Conservation (phyloP, 352 stramenopile genomes). For the Globisporangium polare region DNA sequence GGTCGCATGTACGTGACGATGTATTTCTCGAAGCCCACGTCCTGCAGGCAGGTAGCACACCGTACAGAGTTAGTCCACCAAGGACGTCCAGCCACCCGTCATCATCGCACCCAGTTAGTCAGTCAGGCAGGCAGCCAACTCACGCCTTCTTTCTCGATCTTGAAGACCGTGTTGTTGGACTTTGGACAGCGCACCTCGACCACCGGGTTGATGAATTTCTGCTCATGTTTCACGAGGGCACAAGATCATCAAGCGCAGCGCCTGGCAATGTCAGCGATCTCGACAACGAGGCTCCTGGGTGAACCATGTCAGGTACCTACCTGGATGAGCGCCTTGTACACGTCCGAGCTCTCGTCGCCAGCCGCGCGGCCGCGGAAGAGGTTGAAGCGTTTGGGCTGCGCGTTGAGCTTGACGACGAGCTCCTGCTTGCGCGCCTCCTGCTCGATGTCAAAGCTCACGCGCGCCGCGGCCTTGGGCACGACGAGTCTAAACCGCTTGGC, state of each 20-base stretch:
- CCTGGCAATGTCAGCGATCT: background rate
- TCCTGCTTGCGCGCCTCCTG: conserved; percentile 72
- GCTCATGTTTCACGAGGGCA: too few relatives aligned
- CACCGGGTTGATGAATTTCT: conserved; percentile 86
- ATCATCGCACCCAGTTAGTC: too few relatives aligned
- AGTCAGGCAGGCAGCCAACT: conserved; percentile 5
- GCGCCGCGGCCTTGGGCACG: conserved; percentile 35
- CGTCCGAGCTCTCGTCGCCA: conserved; percentile 23
- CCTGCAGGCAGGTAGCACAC: conserved; percentile 24
- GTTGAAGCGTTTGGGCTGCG: conserved; percentile 42
- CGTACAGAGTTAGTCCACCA: too few relatives aligned
- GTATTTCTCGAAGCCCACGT: conserved; percentile 65
- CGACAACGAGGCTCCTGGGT: background rate
- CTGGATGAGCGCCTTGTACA: conserved; percentile 47
- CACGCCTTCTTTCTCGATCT: conserved; percentile 82
- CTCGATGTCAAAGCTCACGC: conserved; percentile 65
- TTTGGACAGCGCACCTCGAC: conserved; percentile 61
- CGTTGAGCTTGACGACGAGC: conserved; percentile 55
- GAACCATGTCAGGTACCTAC: conserved; percentile 9
- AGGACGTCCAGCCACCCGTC: background rate
- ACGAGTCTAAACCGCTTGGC: conserved; percentile 55
- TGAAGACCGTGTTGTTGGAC: conserved; percentile 66
- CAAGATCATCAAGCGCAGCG: conserved; percentile 3
- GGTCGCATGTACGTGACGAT: conserved; percentile 73
- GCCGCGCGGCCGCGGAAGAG: conserved; percentile 40